Evolutionary conservation across 2,329 filamentous ascomycete genomes (phyloP).

Genomic region (Pezicula rhizophila): DNA sequence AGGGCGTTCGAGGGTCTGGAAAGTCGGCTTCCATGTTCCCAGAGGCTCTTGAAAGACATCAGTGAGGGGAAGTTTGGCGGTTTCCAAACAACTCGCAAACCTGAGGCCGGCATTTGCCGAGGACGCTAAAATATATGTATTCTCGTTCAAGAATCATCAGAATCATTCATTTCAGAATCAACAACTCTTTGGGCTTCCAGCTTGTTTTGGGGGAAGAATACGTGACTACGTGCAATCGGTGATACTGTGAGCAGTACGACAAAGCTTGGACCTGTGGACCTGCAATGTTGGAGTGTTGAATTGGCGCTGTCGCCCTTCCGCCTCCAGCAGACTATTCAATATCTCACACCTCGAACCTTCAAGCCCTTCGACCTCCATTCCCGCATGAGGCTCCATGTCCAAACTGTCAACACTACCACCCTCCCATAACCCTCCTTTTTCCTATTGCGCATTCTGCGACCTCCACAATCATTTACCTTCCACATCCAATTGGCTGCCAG

Average conservation of each 20-base stretch:
- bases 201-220: background rate
- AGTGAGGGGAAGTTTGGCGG: too few species aligned
- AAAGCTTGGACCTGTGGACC: constrained; percentile 2
- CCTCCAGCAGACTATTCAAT: background rate
- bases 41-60: too few species aligned
- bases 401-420: background rate
- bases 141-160: too few species aligned
- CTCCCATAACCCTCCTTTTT: background rate
- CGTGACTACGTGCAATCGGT: background rate
- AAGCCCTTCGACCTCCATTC: background rate
- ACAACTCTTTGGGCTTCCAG: too few species aligned
- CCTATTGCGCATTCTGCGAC: background rate
- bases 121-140: too few species aligned
- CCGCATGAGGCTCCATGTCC: background rate
- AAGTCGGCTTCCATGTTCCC: too few species aligned
- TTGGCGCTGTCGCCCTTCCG: background rate
- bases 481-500: background rate
- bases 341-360: background rate
- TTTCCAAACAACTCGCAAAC: too few species aligned
- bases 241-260: background rate
- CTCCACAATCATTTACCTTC: background rate
- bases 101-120: too few species aligned
- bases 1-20: too few species aligned
- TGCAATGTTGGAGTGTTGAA: background rate
- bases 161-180: too few species aligned